Conservation (phyloP, 306 rosid genomes). For the Hippophae tibetana region DNA sequence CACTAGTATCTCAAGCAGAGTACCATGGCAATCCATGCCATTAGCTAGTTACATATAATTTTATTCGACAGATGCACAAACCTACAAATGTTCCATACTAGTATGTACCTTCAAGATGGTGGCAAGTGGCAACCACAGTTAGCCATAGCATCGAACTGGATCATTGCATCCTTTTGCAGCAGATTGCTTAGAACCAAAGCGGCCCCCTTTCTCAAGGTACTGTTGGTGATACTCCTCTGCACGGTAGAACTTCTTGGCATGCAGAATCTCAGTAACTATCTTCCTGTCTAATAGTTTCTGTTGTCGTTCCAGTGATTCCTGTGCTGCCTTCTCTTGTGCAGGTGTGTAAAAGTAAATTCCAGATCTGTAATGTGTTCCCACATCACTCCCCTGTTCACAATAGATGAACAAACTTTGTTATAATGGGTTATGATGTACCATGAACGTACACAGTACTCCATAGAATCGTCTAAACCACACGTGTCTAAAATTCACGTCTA, state of each 20-base stretch:
- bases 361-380: constrained; percentile 93
- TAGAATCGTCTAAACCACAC: background rate
- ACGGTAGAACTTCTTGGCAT: constrained; percentile 81
- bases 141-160: constrained; percentile 92
- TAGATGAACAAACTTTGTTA: constrained; percentile 5
- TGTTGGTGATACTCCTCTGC: constrained; percentile 98
- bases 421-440: background rate
- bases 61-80: no score
- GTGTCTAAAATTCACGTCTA: no score
- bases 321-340: constrained; percentile 77
- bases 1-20: no score
- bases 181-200: constrained; percentile 79
- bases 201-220: constrained; percentile 90
- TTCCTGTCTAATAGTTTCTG: constrained; percentile 55
- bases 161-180: constrained; percentile 77
- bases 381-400: constrained; percentile 67
- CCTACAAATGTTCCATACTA: background rate
- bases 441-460: background rate
- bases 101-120: background rate
- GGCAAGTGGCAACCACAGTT: background rate
- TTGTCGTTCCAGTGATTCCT: constrained; percentile 52
- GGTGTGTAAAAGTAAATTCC: constrained; percentile 89
- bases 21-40: no score
- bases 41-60: no score
- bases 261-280: constrained; percentile 80